Evolutionary conservation across 805 yeast genomes (phyloP), one percentile per base, ranked within the genome.

Genomic region (Yamadazyma paraphyllophila): DNA sequence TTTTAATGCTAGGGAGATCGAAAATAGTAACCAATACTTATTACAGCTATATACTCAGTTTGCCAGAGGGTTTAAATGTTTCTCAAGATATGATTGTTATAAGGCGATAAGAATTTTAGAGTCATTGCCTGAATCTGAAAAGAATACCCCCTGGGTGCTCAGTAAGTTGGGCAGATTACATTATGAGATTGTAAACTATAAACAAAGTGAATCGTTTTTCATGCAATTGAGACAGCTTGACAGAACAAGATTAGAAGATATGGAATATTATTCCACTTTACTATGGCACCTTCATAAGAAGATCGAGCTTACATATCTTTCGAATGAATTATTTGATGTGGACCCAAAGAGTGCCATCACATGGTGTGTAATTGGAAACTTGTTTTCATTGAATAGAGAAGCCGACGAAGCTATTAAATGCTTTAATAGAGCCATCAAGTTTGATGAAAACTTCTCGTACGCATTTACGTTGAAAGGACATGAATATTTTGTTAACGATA

Each of bases 391-490:
- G 31, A 80, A 80, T 31, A 74, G 88, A 49, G 97, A 92, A 56
- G 86, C 94, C 2, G 94, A 87, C 51, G 95, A 88, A 61, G 96
- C 98, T 0, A 82, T 92, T 27, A 82, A 81, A 56, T 89, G 96
- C 59, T 91, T 94, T 66, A 81, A 81, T 50, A 81, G 88, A 46
- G 91, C 97, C 1, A 77, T 81, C 2, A 80, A 80, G 44, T 60
- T 87, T 12, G 84, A 85, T 58, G 80, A 81, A 6, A 71, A 71
- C 12, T 87, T 87, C 61, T 84, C 94, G 0, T 92, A 92, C 61
- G 96, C 96, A 0, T 87, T 88, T 60, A 91, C 98, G 0, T 72
- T 94, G 47, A 89, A 87, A 67, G 99, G 97, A 0, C 98, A 94
- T 62, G 99, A 94, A 64, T 82, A 80, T 58, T 80, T 88, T 29